phyloP scores from a whole-genome alignment of 2,329 filamentous ascomycete genomes.

The Eutypella sp. region DNA sequence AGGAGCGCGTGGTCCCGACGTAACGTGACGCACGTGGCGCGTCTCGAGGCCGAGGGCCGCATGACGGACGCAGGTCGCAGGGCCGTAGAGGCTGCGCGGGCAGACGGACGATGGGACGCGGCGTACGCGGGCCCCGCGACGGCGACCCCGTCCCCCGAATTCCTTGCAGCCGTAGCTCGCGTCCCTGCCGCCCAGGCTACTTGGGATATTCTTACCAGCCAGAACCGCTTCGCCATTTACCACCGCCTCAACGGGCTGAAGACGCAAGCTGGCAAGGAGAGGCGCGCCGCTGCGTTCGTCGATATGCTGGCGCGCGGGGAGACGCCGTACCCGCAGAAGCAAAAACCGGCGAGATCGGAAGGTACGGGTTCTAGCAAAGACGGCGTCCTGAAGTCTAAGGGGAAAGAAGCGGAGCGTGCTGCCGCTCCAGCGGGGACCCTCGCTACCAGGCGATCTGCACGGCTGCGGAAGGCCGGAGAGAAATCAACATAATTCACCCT shows the following conservation, averaged over 20 bases:
- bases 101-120: slow-evolving; percentile 53
- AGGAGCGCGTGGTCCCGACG: slow-evolving; percentile 55
- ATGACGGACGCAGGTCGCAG: slow-evolving; percentile 44
- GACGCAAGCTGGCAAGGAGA: slow-evolving; percentile 18
- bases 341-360: neutral
- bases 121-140: slow-evolving; percentile 49
- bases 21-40: slow-evolving; percentile 48
- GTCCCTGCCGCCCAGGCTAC: slow-evolving; percentile 14
- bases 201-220: slow-evolving; percentile 12
- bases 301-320: slow-evolving; percentile 18
- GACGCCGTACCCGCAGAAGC: slow-evolving; percentile 15
- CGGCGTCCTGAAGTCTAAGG: no score
- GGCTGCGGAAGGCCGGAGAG: neutral
- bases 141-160: slow-evolving; percentile 44
- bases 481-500: no score
- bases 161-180: slow-evolving; percentile 27
- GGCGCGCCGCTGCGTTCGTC: slow-evolving; percentile 19
- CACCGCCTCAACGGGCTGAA: slow-evolving; percentile 19
- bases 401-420: neutral
- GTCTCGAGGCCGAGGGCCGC: slow-evolving; percentile 38
- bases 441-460: neutral
- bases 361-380: no score
- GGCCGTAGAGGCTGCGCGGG: slow-evolving; percentile 50
- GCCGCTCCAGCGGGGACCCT: neutral
- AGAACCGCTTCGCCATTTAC: slow-evolving; percentile 19